Base-by-base conservation (phyloP, 1,284 basidiomycete genomes). In the Ceratobasidium sp. region DNA sequence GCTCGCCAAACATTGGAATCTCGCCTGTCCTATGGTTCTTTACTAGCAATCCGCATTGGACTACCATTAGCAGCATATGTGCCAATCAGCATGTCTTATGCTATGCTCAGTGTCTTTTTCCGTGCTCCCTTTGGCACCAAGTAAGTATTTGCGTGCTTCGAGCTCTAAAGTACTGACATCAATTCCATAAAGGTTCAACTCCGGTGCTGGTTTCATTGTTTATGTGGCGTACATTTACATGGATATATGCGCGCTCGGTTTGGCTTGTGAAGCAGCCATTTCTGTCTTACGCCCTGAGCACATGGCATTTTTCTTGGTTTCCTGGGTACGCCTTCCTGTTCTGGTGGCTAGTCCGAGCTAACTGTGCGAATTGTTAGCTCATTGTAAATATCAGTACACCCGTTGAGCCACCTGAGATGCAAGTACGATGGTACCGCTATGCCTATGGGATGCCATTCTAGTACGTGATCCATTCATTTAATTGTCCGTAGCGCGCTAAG, bases 281-380 rank as follows among this genome's bases (percentile, higher is more conserved):
- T 52, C 49, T 15, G 27, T 52, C n/a, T 52, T 52, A 25, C n/a
- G 27, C n/a, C 49, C 49, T 6, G 20, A 52, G 22, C 27, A 10
- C 22, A 52, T 52, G 49, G 27, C 49, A 13, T 52, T 52, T 13
- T 52, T 52, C 27, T 31, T 52, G 27, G 49, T 52, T 27, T 52
- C 49, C 15, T 52, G 49, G 49, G 49, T 52, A 31, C 20, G 49
- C 74, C 83, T 84, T 68, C 78, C 84, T 49, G 75, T 74, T 70
- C 83, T 82, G 69, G 79, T 84, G 50, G 79, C 80, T 1, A 79
- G 80, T 42, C n/a, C n/a, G n/a, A n/a, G n/a, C n/a, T n/a, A n/a
- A n/a, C n/a, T n/a, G n/a, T n/a, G n/a, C n/a, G 6, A n/a, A 45
- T 45, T 7, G 6, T 22, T 52, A 52, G 49, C 49, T 52, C 22